Evolutionary conservation across 352 stramenopile species (phyloP).

Genomic region (Phytophthora citricola): DNA sequence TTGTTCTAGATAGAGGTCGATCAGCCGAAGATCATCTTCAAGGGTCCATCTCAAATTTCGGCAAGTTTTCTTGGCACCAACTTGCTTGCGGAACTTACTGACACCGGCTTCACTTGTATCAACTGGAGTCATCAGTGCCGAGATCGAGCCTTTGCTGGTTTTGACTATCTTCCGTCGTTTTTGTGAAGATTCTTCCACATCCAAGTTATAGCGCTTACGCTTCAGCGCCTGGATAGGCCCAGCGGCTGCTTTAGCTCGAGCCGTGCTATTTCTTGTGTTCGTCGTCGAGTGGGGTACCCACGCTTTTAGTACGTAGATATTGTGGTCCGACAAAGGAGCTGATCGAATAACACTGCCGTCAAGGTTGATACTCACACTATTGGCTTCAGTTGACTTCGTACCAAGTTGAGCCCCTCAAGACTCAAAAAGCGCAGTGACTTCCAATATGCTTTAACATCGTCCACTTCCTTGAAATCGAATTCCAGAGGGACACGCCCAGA

Average conservation of each 20-base stretch:
- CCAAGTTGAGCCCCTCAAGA: conserved; percentile 66
- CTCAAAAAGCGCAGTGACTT: conserved; percentile 76
- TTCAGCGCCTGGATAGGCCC: conserved; percentile 57
- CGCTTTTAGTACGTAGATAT: conserved; percentile 69
- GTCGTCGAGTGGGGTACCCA: conserved; percentile 70
- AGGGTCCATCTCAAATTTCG: conserved; percentile 68
- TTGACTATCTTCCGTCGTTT: conserved; percentile 43
- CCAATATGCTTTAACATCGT: conserved; percentile 74
- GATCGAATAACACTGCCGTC: conserved; percentile 65
- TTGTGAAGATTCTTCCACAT: conserved; percentile 24
- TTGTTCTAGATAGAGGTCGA: conserved; percentile 80
- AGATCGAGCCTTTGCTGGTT: conserved; percentile 20
- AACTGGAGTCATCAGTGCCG: conserved; percentile 32
- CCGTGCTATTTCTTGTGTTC: conserved; percentile 45
- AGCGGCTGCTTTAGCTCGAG: conserved; percentile 62
- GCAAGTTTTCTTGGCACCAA: conserved; percentile 57
- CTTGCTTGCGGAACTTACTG: conserved; percentile 55
- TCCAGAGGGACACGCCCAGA: conserved; percentile 62
- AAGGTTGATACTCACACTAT: conserved; percentile 57
- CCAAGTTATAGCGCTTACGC: conserved; percentile 56
- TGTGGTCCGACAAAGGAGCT: conserved; percentile 66
- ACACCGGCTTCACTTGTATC: conserved; percentile 44
- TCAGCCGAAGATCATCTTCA: conserved; percentile 68
- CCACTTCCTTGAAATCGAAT: conserved; percentile 47
- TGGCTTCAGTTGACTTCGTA: conserved; percentile 35